Base-by-base conservation (phyloP, 2,329 filamentous ascomycete species). In the Xylariales sp. region DNA sequence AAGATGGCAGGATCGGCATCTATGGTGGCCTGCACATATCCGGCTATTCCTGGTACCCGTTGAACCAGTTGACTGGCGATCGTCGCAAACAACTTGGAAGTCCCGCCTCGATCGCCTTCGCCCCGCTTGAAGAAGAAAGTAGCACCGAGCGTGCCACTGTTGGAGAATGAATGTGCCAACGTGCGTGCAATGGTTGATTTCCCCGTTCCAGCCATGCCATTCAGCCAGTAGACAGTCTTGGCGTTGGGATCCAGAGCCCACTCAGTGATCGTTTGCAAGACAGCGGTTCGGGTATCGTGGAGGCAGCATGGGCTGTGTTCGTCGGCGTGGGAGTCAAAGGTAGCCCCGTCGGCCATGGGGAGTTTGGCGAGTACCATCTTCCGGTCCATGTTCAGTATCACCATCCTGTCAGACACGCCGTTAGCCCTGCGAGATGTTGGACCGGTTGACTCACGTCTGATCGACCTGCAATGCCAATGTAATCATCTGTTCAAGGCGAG, bases 71-170 rank as follows among this genome's bases (percentile, higher is more conserved):
- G 52, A 11, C 40, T 39, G 5, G 61, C 59, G 22, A 73, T 50
- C 0, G 67, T 71, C 0, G 64, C 53, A 11, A 72, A 58, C 21
- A 73, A 55, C 32, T 52, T 57, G 3, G 46, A 46, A 3, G 60
- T 55, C 38, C 58, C 57, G 1, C 59, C 58, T 22, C 61, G 56
- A 44, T 70, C 62, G 3, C 51, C 53, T 36, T 66, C 62, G 2
- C 61, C 64, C 44, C 55, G 60, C 38, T 67, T 68, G 51, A 73
- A 73, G 52, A 71, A 70, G 47, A 73, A 71, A 44, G 38, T 56
- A 1, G 49, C 57, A 1, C 48, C 52, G 7, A 58, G 49, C 1
- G 21, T 14, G 2, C 43, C 27, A 4, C 8, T 20, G 0, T 44
- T 16, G 15, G 12, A 28, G 3, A 47, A 45, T 1, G n/a, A 21